phyloP scores from a whole-genome alignment of 2,329 filamentous ascomycete genomes.

The Fusarium azukiicola region DNA sequence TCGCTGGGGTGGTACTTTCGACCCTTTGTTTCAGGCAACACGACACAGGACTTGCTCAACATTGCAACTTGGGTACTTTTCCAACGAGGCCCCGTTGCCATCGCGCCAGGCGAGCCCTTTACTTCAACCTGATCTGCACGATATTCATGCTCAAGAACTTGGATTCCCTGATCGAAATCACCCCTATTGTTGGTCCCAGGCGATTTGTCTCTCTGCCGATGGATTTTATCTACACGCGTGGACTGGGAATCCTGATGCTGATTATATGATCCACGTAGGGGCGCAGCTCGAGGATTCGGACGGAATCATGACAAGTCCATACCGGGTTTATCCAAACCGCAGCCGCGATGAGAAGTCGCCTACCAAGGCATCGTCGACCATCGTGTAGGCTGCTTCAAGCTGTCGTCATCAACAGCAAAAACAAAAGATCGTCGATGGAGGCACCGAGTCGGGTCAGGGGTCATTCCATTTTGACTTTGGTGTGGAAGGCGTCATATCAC shows the following conservation, averaged over 20 bases:
- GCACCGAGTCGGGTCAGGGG: not conserved
- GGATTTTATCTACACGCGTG: slow-evolving; percentile 29
- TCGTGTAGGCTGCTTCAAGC: too few species aligned
- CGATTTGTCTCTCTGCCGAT: slow-evolving; percentile 20
- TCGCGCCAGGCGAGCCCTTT: not conserved
- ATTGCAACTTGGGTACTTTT: slow-evolving; percentile 36
- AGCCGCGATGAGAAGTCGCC: not conserved
- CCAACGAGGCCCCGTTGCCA: slow-evolving; percentile 39
- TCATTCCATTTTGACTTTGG: slow-evolving; percentile 9
- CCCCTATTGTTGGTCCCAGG: slow-evolving; percentile 22
- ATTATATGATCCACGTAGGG: slow-evolving; percentile 28
- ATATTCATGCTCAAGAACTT: slow-evolving; percentile 31
- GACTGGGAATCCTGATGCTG: slow-evolving; percentile 34
- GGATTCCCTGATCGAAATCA: slow-evolving; percentile 15
- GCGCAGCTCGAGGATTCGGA: slow-evolving; percentile 33
- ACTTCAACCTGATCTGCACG: not conserved
- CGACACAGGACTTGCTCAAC: slow-evolving; percentile 4
- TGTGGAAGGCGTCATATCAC: slow-evolving; percentile 12
- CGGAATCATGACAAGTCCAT: not conserved
- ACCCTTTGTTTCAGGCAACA: not conserved
- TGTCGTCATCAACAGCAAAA: too few species aligned
- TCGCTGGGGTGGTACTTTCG: not conserved
- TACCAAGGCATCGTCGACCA: not conserved
- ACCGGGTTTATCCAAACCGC: not conserved
- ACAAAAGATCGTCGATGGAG: not conserved